phyloP scores from a whole-genome alignment of 306 rosid genomes.

The Cucumis cinereus region DNA sequence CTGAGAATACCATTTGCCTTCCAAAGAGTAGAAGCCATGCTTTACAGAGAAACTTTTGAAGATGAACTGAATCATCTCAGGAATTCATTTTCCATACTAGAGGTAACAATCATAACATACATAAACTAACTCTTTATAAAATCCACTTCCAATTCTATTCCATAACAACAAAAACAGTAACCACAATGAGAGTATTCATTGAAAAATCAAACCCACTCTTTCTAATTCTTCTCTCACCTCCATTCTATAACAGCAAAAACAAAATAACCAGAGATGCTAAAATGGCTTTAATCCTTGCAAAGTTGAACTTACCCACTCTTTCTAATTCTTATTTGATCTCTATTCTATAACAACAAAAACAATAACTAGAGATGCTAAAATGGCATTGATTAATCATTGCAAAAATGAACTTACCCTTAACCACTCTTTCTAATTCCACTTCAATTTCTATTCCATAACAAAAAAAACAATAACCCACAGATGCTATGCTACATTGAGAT shows the following conservation, averaged over 20 bases:
- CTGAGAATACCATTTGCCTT: conserved; percentile 67
- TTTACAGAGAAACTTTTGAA: conserved; percentile 75
- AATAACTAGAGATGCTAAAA: background rate
- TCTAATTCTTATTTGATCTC: background rate
- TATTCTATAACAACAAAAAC: background rate
- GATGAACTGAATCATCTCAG: conserved; percentile 86
- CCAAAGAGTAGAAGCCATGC: conserved; percentile 72
- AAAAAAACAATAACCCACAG: background rate
- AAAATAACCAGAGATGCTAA: background rate
- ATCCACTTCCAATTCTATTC: background rate
- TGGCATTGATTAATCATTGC: background rate
- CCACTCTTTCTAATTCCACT: background rate
- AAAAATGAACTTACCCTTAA: background rate
- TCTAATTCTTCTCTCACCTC: background rate
- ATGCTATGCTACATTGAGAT: background rate
- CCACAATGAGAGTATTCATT: background rate
- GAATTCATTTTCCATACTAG: conserved; percentile 84
- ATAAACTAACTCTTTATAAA: background rate
- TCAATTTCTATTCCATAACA: background rate
- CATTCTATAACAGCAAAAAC: background rate
- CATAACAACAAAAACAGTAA: background rate
- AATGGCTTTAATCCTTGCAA: background rate
- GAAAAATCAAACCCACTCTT: background rate
- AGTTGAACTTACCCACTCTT: background rate
- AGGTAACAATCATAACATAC: conserved; percentile 33